Conservation (phyloP, 1,284 basidiomycete genomes). For the Athelia psychrophila region DNA sequence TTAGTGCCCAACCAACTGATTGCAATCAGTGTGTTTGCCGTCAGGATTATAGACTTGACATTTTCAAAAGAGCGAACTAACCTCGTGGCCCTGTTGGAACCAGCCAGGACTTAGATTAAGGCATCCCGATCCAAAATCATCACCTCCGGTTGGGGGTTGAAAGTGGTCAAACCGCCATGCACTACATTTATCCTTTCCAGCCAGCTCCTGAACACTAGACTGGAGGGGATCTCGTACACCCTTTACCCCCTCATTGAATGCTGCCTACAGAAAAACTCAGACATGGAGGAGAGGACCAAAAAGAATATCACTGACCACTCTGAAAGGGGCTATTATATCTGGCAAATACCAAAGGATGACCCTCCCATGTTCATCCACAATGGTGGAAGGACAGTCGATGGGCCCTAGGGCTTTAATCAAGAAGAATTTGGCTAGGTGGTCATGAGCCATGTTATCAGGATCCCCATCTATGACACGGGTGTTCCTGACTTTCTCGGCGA, state of each 20-base stretch:
- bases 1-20: too few species aligned
- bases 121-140: background rate
- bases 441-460: background rate
- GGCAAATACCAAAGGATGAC: background rate
- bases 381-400: background rate
- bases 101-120: background rate
- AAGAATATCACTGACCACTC: background rate
- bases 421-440: background rate
- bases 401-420: background rate
- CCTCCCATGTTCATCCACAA: background rate
- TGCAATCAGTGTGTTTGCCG: too few species aligned
- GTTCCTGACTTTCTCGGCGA: background rate
- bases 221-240: background rate
- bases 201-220: background rate
- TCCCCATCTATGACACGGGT: background rate
- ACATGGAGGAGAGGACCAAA: background rate
- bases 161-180: background rate
- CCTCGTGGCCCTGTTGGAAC: background rate
- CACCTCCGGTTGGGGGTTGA: background rate
- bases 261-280: background rate
- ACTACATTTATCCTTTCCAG: background rate
- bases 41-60: too few species aligned
- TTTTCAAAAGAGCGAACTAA: too few species aligned
- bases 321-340: background rate
- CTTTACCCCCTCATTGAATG: background rate